phyloP scores from a whole-genome alignment of 1,284 basidiomycete species.

The Pseudozyma pruni region DNA sequence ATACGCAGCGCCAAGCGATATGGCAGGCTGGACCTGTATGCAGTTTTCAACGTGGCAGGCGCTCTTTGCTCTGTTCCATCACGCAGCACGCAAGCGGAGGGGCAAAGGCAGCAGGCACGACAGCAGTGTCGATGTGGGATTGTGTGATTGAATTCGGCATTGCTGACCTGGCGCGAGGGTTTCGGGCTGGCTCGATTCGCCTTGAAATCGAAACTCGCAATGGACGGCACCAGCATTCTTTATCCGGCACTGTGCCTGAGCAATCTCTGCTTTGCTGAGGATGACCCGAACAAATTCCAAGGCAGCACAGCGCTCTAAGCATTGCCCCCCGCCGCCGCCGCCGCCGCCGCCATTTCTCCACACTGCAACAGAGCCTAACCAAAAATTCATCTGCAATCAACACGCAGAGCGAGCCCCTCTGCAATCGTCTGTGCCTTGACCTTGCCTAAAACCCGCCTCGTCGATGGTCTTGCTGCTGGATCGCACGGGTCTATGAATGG shows the following conservation, averaged over 20 bases:
- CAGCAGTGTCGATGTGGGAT: background rate
- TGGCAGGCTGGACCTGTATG: no score
- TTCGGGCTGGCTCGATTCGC: conserved; percentile 3
- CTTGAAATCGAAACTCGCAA: conserved; percentile 2
- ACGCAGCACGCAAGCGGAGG: conserved; percentile 14
- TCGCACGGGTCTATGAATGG: no score
- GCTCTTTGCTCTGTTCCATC: no score
- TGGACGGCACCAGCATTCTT: conserved; percentile 5
- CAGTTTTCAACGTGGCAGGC: no score
- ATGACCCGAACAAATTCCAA: conserved; percentile 7
- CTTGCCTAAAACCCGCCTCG: no score
- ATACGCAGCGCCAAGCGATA: no score
- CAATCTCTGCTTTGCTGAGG: background rate
- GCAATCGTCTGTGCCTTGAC: no score
- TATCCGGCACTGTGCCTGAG: background rate
- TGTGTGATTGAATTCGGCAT: no score
- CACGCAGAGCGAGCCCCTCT: conserved; percentile 6
- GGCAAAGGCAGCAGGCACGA: background rate
- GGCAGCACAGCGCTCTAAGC: no score
- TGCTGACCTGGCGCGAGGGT: conserved; percentile 1
- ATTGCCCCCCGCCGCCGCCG: background rate
- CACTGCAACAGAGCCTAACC: conserved; percentile 1
- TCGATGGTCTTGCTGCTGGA: no score
- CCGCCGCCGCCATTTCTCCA: conserved; percentile 32
- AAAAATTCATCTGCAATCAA: background rate